Percentiles rank a stretch among this genome's conserved stretches.
phyloP scores from a whole-genome alignment of 1,284 basidiomycete species.

The Trichosporon coremiiforme region DNA sequence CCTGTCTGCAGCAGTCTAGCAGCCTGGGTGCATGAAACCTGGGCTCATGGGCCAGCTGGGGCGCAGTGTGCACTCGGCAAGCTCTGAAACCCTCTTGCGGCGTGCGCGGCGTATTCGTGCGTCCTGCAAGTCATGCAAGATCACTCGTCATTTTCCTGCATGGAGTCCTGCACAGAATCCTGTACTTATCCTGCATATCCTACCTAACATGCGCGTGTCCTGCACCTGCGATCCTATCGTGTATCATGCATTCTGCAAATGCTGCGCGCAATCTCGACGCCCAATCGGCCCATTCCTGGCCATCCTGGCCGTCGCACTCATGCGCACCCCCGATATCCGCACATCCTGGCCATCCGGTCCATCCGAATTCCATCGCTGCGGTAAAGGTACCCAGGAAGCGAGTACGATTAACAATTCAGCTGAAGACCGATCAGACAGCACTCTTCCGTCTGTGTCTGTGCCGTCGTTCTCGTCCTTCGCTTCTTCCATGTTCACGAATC shows the following conservation, averaged over 20 bases:
- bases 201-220: no score
- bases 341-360: neutral
- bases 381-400: neutral
- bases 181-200: no score
- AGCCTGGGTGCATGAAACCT: neutral
- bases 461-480: neutral
- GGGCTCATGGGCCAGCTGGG: no score
- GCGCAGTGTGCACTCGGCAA: neutral
- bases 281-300: neutral
- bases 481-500: neutral
- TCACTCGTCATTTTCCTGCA: no score
- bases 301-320: constrained; percentile 1
- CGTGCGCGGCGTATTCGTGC: neutral
- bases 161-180: neutral
- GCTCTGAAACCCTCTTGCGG: neutral
- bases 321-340: neutral
- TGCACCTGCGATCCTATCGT: neutral
- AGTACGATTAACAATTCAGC: neutral
- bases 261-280: no score
- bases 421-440: no score
- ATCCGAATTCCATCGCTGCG: neutral
- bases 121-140: neutral
- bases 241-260: no score
- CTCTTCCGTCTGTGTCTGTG: neutral
- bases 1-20: no score